phyloP scores from a whole-genome alignment of 2,329 filamentous ascomycete species.

The Sordariomycetes sp. region DNA sequence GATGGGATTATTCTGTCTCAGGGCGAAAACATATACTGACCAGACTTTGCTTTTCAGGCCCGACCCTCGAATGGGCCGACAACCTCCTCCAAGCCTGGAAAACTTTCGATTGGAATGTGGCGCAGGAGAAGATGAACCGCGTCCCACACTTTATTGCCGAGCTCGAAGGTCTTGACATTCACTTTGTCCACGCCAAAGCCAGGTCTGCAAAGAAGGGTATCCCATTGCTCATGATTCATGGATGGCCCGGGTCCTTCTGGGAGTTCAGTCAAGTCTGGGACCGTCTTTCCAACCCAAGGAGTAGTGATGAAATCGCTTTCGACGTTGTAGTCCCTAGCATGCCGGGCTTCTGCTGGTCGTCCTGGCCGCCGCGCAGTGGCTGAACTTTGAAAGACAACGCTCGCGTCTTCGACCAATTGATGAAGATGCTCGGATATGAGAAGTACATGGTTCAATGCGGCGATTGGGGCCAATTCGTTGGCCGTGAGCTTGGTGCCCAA shows the following conservation, averaged over 20 bases:
- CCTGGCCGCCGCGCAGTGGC: slow-evolving; percentile 13
- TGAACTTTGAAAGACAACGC: slow-evolving; percentile 26
- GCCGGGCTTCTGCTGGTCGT: slow-evolving; percentile 24
- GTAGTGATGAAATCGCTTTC: slow-evolving; percentile 13
- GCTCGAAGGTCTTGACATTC: slow-evolving; percentile 8
- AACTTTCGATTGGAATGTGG: slow-evolving; percentile 9
- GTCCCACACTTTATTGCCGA: slow-evolving; percentile 7
- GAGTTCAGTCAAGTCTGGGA: slow-evolving; percentile 29
- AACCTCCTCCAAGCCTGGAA: slow-evolving; percentile 7
- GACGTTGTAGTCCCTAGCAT: slow-evolving; percentile 26
- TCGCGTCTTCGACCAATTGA: slow-evolving; percentile 20
- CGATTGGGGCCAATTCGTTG: slow-evolving; percentile 30
- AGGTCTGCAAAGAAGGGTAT: slow-evolving; percentile 14
- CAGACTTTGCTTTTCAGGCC: neutral
- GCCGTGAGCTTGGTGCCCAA: slow-evolving; percentile 22
- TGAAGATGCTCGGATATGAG: slow-evolving; percentile 24
- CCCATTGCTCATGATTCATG: slow-evolving; percentile 27
- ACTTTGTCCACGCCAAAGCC: slow-evolving; percentile 9
- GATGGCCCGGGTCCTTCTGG: slow-evolving; percentile 31
- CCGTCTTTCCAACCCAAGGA: slow-evolving; percentile 16
- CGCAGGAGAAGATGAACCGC: slow-evolving; percentile 6
- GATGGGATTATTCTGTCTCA: too few relatives aligned
- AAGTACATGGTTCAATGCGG: slow-evolving; percentile 26
- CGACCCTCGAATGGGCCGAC: slow-evolving; percentile 5
- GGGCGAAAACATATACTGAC: neutral